Evolutionary conservation across 2,329 filamentous ascomycete genomes (phyloP).

Genomic region (Mycosphaerella arachidis): DNA sequence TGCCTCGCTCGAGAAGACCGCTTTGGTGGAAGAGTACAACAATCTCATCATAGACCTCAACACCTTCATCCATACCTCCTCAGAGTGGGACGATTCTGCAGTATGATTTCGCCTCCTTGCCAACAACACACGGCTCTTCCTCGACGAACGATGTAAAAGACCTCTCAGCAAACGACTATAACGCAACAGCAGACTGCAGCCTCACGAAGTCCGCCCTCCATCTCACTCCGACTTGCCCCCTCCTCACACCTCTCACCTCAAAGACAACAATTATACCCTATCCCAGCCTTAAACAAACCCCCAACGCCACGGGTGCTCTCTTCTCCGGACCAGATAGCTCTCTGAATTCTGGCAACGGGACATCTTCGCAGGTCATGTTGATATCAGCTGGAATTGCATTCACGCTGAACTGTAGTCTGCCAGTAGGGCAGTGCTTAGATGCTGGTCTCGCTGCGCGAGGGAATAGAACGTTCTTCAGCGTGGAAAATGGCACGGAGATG

Average conservation of each 20-base stretch:
- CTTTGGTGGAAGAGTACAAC: slow-evolving; percentile 48
- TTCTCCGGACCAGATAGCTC: slow-evolving; percentile 34
- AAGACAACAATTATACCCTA: slow-evolving; percentile 56
- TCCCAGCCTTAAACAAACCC: slow-evolving; percentile 43
- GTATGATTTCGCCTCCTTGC: slow-evolving; percentile 31
- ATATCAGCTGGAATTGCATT: slow-evolving; percentile 38
- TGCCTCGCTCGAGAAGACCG: slow-evolving; percentile 21
- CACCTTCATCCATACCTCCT: slow-evolving; percentile 45
- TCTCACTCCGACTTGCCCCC: slow-evolving; percentile 36
- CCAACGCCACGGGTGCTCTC: slow-evolving; percentile 45
- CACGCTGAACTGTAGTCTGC: slow-evolving; percentile 40
- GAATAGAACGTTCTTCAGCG: slow-evolving; percentile 35
- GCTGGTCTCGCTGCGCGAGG: slow-evolving; percentile 35
- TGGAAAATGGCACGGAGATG: slow-evolving; percentile 30
- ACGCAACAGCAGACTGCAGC: slow-evolving; percentile 39
- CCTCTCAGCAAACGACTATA: slow-evolving; percentile 39
- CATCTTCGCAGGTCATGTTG: slow-evolving; percentile 33
- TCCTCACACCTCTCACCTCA: slow-evolving; percentile 48
- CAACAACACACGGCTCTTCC: not conserved
- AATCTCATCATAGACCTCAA: slow-evolving; percentile 51
- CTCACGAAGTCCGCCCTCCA: slow-evolving; percentile 8
- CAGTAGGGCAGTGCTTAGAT: slow-evolving; percentile 36
- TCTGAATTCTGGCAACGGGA: slow-evolving; percentile 18
- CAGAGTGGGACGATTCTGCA: slow-evolving; percentile 34
- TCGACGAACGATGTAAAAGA: slow-evolving; percentile 33